A percentile compares a stretch with the other conserved stretches of the same genome.
phyloP scores from a whole-genome alignment of 1,284 basidiomycete species.

The Irpex sp. region DNA sequence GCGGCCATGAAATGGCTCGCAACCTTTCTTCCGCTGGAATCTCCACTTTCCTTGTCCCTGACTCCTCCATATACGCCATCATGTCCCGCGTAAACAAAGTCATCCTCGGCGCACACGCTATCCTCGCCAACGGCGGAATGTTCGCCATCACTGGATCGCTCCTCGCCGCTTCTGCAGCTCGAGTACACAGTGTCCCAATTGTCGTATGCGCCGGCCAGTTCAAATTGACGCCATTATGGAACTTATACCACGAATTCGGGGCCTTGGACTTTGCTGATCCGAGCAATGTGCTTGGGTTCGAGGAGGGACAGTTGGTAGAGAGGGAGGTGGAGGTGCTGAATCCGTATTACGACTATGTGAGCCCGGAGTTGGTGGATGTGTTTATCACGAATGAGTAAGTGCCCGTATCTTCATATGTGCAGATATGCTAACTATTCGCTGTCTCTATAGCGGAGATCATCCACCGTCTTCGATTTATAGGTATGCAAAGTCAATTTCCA shows the following conservation, averaged over 20 bases:
- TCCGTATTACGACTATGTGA: constrained; percentile 93
- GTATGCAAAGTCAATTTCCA: constrained; percentile 30
- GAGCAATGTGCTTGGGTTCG: constrained; percentile 77
- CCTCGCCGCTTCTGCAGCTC: constrained; percentile 86
- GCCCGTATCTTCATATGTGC: background rate
- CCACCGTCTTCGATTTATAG: constrained; percentile 90
- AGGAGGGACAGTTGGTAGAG: constrained; percentile 72
- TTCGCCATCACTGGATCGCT: constrained; percentile 86
- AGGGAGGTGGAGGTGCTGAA: constrained; percentile 83
- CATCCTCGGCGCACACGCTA: constrained; percentile 88
- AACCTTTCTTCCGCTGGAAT: constrained; percentile 78
- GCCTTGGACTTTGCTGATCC: constrained; percentile 89
- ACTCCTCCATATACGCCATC: constrained; percentile 91
- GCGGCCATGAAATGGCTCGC: constrained; percentile 83
- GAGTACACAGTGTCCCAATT: constrained; percentile 88
- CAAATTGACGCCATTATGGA: constrained; percentile 95
- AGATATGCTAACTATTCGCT: background rate
- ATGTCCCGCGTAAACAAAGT: constrained; percentile 98
- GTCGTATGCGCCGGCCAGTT: constrained; percentile 95
- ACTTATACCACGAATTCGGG: constrained; percentile 84
- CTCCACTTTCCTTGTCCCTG: constrained; percentile 93
- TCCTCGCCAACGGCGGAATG: constrained; percentile 95
- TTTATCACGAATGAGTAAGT: constrained; percentile 97
- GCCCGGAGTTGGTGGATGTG: constrained; percentile 88
- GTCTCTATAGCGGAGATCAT: constrained; percentile 75